Percentiles rank a stretch among this genome's conserved stretches.
phyloP scores from a whole-genome alignment of 768 basidiomycete species.

The Pisolithus tinctorius region DNA sequence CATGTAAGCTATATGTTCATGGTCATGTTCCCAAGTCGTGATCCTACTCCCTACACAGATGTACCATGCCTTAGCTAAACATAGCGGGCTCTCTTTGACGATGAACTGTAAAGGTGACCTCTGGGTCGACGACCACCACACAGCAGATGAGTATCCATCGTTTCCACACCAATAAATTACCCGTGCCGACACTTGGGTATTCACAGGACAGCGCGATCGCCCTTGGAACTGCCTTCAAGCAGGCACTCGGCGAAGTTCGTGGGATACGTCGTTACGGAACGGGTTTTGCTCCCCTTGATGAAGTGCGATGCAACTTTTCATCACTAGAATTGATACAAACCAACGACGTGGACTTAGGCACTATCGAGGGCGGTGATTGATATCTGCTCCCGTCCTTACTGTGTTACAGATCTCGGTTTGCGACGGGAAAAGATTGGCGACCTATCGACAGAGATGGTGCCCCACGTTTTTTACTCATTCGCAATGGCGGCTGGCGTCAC shows the following conservation, averaged over 20 bases:
- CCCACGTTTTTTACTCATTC: constrained; percentile 96
- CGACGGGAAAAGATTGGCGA: constrained; percentile 92
- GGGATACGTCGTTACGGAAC: constrained; percentile 95
- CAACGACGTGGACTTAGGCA: constrained; percentile 46
- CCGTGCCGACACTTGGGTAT: constrained; percentile 11
- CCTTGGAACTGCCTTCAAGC: constrained; percentile 85
- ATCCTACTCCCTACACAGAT: constrained; percentile 49
- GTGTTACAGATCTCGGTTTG: constrained; percentile 84
- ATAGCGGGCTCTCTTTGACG: constrained; percentile 86
- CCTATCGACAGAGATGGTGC: constrained; percentile 95
- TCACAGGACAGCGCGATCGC: constrained; percentile 87
- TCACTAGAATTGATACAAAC: not conserved
- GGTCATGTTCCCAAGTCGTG: not conserved
- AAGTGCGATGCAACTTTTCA: constrained; percentile 60
- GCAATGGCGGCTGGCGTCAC: constrained; percentile 95
- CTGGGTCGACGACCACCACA: constrained; percentile 98
- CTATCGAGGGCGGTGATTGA: constrained; percentile 95
- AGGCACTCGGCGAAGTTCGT: constrained; percentile 88
- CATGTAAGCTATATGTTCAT: constrained; percentile 54
- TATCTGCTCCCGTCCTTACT: constrained; percentile 96
- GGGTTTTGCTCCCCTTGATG: constrained; percentile 94
- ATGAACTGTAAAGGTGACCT: constrained; percentile 93
- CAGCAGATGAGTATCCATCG: constrained; percentile 76
- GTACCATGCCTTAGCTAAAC: constrained; percentile 96
- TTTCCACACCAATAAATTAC: constrained; percentile 9